Evolutionary conservation across 2,329 filamentous ascomycete genomes (phyloP).

Genomic region (Zasmidium angulare): DNA sequence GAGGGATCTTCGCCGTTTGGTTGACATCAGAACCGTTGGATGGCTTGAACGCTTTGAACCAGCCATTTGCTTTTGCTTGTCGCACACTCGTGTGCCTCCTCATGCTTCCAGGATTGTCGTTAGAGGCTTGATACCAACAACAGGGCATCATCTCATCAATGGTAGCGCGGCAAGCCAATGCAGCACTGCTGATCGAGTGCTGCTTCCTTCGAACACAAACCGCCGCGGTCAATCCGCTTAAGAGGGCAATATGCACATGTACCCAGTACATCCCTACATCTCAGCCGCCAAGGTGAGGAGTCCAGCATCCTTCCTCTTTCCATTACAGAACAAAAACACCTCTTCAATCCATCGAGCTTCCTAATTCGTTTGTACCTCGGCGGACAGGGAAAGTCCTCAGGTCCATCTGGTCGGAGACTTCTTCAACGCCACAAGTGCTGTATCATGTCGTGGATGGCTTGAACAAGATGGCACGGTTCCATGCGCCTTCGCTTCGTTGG

Average conservation of each 20-base stretch:
- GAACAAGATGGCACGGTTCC: neutral
- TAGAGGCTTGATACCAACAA: no score
- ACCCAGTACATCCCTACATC: neutral
- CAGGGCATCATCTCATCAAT: no score
- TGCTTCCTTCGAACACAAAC: no score
- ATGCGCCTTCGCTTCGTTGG: neutral
- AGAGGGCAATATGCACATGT: no score
- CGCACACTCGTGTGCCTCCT: neutral
- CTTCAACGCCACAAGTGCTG: neutral
- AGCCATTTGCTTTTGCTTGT: neutral
- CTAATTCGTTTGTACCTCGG: neutral
- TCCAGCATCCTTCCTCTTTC: neutral
- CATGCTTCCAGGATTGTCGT: no score
- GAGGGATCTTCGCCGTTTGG: neutral
- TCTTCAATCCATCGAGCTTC: neutral
- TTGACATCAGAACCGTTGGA: neutral
- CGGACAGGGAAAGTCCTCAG: neutral
- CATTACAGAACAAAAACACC: neutral
- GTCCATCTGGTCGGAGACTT: neutral
- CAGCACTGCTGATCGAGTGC: no score
- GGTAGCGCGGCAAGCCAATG: no score
- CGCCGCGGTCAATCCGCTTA: no score
- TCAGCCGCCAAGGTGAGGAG: neutral
- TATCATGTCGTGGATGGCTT: neutral
- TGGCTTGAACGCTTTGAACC: neutral